Base-by-base conservation (phyloP, 495 filamentous ascomycete genomes). In the Symbiotaphrina buchneri region DNA sequence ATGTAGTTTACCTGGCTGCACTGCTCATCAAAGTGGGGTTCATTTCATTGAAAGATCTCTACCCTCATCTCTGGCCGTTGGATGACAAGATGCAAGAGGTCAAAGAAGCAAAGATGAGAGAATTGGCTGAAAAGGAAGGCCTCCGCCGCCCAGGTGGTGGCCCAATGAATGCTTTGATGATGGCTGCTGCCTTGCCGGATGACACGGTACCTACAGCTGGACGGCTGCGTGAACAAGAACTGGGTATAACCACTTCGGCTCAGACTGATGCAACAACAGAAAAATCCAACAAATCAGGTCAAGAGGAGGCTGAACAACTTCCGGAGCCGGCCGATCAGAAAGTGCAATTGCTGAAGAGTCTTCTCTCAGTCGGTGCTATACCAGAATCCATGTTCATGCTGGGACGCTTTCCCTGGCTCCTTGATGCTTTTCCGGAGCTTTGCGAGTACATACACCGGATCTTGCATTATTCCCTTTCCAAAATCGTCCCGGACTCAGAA, bases 1-100 rank as follows among this genome's bases (percentile, higher is more conserved):
- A 95, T 42, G 62, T 99, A 8, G 77, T 94, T 28, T 84, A 82
- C 37, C 68, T 95, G 5, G 70, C 81, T 1, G 81, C 90, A 0
- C 56, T 95, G 17, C 65, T 99, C 23, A 93, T 99, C 52, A 95
- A 95, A 49, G 74, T 91, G 29, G 90, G 90, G 15, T 95, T 99
- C 48, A 82, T 99, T 36, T 92, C 84, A n/a, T 58, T 99, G 2
- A 65, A 68, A 23, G 87, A 95, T 42, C 56, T 99, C 14, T 94
- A 93, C 47, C 72, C 84, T 21, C 90, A 95, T 44, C 70, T 95
- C 3, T 84, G 80, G 63, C 78, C 90, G 14, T 55, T 60, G 0
- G 85, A 95, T 39, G 71, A 77, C 13, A 59, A 65, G 3, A 95
- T 95, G 85, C 60, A 73, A 27, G 55, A 44, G 0, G 47, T 87